Evolutionary conservation across 768 basidiomycete genomes (phyloP), one percentile per base, ranked within the genome.

Genomic region (Psilocybe sp.): DNA sequence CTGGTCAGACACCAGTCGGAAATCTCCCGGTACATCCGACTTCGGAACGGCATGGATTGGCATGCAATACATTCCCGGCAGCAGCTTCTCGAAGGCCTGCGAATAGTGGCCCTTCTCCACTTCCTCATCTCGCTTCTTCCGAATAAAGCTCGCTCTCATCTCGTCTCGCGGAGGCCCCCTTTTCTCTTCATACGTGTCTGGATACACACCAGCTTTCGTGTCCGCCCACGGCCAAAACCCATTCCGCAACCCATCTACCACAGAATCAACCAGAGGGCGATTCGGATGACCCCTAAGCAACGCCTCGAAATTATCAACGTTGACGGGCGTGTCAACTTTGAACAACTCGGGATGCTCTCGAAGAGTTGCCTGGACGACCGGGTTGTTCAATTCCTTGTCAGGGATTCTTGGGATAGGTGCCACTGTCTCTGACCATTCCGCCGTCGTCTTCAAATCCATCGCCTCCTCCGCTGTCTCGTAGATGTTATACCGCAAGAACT

Each of bases 171-270:
- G 53, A 0, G 54, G 47, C 1, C 35, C 49, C 2, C 28, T 4
- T 0, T 62, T 58, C 3, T 50, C 49, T 18, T 71, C 64, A 7
- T 54, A 47, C 0, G 44, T 61, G 0, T 33, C 16, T 1, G 67
- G 69, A 18, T 64, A 65, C 0, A 23, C 55, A 0, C 23, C 40
- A 1, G 41, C 20, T 10, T 40, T 28, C 0, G 66, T 69, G 5
- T 69, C 52, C 0, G 69, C 71, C 49, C 55, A 73, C 0, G 77
- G 77, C 76, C 74, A 79, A 44, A 78, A 77, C 0, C 76, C 77
- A 1, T 69, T 53, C 0, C 60, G 41, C 0, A 79, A 57, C 0
- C 68, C 65, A 0, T 31, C 6, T 1, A 58, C 49, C 0, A 77
- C 66, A 0, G 71, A 77, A 0, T 50, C 7, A 0, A 78, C 71